Conservation (phyloP, 225 moss, liverwort and hornwort species). For the Climacium dendroides region DNA sequence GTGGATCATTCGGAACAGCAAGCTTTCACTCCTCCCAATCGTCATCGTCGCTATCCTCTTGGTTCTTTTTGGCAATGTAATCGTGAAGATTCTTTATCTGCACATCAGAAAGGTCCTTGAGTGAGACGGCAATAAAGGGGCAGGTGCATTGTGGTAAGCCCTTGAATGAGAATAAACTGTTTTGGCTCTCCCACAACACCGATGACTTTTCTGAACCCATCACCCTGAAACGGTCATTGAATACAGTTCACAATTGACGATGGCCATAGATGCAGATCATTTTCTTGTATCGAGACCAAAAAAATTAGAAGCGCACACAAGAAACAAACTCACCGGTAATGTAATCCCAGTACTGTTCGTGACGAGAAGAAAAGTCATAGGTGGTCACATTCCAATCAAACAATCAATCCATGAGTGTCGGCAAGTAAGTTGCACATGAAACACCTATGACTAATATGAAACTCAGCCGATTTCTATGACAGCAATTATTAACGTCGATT, state of each 20-base stretch:
- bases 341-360: conserved; percentile 23
- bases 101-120: not conserved
- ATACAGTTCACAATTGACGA: not conserved
- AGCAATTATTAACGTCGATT: not conserved
- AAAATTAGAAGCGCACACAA: not conserved
- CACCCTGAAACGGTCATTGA: not conserved
- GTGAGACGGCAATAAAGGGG: not conserved
- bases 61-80: conserved; percentile 22
- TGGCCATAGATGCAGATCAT: not conserved
- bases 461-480: not conserved
- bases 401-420: conserved; percentile 7
- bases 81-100: conserved; percentile 60
- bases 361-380: not conserved
- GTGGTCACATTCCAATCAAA: not conserved
- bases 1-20: not conserved
- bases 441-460: not conserved
- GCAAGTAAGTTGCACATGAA: not conserved
- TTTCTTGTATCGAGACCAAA: not conserved
- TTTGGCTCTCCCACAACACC: not conserved
- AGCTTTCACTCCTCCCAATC: conserved; percentile 23
- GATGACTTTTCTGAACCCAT: not conserved
- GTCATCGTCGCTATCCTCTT: conserved; percentile 62
- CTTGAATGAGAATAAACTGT: not conserved
- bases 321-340: conserved; percentile 46
- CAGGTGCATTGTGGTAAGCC: not conserved